Evolutionary conservation across 257 asterid species (phyloP), one percentile per base, ranked within the genome.

Genomic region (Coffea eugenioides): DNA sequence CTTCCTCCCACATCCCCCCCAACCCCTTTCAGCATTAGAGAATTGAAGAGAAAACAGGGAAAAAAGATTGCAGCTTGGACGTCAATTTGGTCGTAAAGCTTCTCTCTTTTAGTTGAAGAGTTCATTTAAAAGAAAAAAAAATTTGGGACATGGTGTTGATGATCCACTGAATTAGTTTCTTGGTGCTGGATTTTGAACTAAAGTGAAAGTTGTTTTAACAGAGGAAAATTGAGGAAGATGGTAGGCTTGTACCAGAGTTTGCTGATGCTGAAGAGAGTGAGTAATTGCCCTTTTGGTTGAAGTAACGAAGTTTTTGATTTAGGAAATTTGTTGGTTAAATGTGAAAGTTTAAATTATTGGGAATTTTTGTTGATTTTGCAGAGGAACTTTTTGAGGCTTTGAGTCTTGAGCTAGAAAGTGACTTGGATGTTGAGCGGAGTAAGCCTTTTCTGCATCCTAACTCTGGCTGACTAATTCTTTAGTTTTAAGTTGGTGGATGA

Each of bases 221-320:
- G 98, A 91, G 81, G 84, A 92, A 85, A 82, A 90, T 90, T 77
- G 89, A 87, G 73, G 96, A 89, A 80, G 93, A 90, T 79, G 97
- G 97, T 61, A 88, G 71, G 88, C 90, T 84, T 80, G 80, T 92
- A 80, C 97, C 98, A 4, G 97, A 92, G 84, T 94, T 94, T 82
- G 96, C 93, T 8, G 97, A 94, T 79, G 92, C 75, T 20, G 97
- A 94, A 80, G 98, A 94, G 86, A 91, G 97, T 94, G 85, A 85
- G 94, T 84, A 18, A 39, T 25, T 71, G 81, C 74, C 52, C 27
- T 51, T 62, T 73, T 59, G 67, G 41, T 76, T 74, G 20, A n/a
- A 15, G 23, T 51, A 13, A 11, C 70, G 51, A 27, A 48, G 64
- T 78, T 70, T 36, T 61, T 41, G 25, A 27, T 39, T 21, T 3